Base-by-base conservation (phyloP, 2,329 filamentous ascomycete genomes). In the Stagonosporopsis chrysanthemi region DNA sequence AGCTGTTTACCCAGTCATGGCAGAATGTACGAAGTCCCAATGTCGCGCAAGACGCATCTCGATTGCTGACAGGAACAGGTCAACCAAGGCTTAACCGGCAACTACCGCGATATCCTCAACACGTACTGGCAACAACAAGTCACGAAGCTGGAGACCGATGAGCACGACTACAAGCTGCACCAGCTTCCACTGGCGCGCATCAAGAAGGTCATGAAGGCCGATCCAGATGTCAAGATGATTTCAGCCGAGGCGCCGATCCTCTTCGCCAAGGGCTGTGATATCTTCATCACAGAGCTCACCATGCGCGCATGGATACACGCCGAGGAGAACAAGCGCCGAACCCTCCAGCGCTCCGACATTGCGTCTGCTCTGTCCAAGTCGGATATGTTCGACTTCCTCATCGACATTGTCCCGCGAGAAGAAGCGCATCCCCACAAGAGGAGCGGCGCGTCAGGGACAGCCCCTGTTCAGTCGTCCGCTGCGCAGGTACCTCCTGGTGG, bases 221-320 rank as follows among this genome's bases (percentile, higher is more conserved):
- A 99, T 68, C 95, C 95, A 0, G 95, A 99, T 71, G 95, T 99
- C 44, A 99, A 99, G 82, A 99, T 99, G 95, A 99, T 99, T 62
- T 98, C 93, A 4, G 95, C 95, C 8, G 95, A 99, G 79, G 95
- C 95, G 1, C 95, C 95, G 1, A 99, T 99, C 67, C 83, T 99
- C 14, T 99, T 99, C 72, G 95, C 95, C 48, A 99, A 99, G 79
- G 95, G 94, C 35, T 98, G 95, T 78, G 95, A 99, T 74, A 97
- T 98, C 73, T 99, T 99, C 80, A 99, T 99, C 73, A 97, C 93
- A 1, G 95, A 99, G 79, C 83, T 99, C 60, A 99, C 95, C 7
- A 99, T 99, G 95, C 91, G 95, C 63, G 95, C 95, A 43, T 99
- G 95, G 95, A 99, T 99, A 63, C 95, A 99, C 71, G 95, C 95